Base-by-base conservation (phyloP, 768 basidiomycete species). In the Tulasnella sp. region DNA sequence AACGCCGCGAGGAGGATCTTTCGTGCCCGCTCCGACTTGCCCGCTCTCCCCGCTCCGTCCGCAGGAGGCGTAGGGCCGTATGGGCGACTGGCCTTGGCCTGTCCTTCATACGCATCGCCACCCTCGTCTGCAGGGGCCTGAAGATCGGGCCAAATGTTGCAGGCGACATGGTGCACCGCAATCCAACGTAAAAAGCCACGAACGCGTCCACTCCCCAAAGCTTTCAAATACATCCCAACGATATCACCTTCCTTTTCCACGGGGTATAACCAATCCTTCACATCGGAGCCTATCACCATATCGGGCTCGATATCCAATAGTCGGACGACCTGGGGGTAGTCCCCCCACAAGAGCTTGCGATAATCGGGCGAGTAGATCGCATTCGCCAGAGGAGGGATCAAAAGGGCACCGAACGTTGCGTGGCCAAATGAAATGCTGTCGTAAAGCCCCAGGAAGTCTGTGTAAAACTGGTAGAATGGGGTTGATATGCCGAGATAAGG, bases 401-500 rank as follows among this genome's bases (percentile, higher is more conserved):
- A 75, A 11, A 94, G 74, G 2, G 76, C 73, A 11, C 78, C 80
- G 64, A 98, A 98, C 1, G 80, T 68, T 0, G 76, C 74, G 64
- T 97, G 81, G 2, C 82, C 78, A 68, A 93, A 93, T 6, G 93
- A 97, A 62, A 91, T 81, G 3, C 89, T 78, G 64, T 89, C 86
- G 69, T 93, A 98, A n/a, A 97, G 71, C 1, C 79, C 82, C 56
- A 94, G 74, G 65, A 96, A 84, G 68, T 96, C 92, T 12, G 84
- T 85, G 71, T 91, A 98, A 65, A 85, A 89, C 67, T 94, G 91
- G 72, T 81, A 96, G 73, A 97, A 97, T 0, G 92, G 89, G 0
- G 82, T 81, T 4, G 71, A 69, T 0, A 74, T 60, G 0, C 83
- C 81, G n/a, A 89, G 77, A 67, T 82, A 82, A 23, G 72, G 70